A percentile compares a stretch with the other conserved stretches of the same genome.
Conservation (phyloP, 345 rosid genomes). For the Sapria himalayana region DNA sequence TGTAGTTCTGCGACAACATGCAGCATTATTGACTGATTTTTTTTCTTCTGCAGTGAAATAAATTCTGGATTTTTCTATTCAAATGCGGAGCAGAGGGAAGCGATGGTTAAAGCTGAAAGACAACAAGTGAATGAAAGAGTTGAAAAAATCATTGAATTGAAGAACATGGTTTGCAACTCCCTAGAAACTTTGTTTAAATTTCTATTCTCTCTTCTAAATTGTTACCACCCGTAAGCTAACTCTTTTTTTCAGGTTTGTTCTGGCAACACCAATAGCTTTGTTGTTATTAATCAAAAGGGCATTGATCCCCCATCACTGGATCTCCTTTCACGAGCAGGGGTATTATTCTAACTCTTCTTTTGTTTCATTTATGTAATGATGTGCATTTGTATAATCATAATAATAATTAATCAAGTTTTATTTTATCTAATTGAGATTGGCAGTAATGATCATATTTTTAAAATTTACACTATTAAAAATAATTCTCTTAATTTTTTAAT, state of each 20-base stretch:
- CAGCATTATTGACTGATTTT: conserved; percentile 27
- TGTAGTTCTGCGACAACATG: conserved; percentile 3
- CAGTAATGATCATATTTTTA: too few relatives aligned
- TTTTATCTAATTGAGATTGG: too few relatives aligned
- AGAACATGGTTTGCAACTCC: conserved; percentile 32
- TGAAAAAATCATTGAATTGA: conserved; percentile 60
- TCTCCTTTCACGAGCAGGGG: conserved; percentile 93
- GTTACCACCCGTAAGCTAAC: conserved; percentile 6
- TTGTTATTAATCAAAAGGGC: conserved; percentile 90
- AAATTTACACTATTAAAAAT: too few relatives aligned
- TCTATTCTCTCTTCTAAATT: not conserved
- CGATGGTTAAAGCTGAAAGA: conserved; percentile 93
- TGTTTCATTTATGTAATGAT: not conserved
- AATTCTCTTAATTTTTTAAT: too few relatives aligned
- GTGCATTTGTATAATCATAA: too few relatives aligned
- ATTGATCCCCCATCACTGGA: conserved; percentile 94
- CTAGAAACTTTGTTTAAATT: conserved; percentile 1
- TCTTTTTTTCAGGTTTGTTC: conserved; percentile 55
- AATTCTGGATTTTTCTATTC: conserved; percentile 99
- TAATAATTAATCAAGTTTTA: too few relatives aligned
- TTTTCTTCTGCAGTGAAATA: conserved; percentile 42
- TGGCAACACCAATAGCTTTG: conserved; percentile 55
- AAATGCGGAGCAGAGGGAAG: conserved; percentile 92
- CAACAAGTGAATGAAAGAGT: conserved; percentile 80
- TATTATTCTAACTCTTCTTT: conserved; percentile 16